Evolutionary conservation across 768 basidiomycete genomes (phyloP), one percentile per base, ranked within the genome.

Genomic region (Cystofilobasidium ferigula): DNA sequence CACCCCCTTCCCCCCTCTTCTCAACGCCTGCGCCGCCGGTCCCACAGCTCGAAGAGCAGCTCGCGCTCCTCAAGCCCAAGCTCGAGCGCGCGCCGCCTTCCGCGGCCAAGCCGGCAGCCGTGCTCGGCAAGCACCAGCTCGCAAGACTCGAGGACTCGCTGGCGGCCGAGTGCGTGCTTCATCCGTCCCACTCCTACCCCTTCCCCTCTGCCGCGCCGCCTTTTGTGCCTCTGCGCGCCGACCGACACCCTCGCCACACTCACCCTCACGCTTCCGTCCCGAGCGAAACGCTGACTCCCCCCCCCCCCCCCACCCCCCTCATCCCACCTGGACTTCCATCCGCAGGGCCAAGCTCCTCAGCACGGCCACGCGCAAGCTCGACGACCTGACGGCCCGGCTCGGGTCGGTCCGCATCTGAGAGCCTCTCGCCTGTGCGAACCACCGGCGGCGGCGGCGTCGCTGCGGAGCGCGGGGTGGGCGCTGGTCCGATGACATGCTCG

Each of bases 341-440:
- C 20, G 13, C 47, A 66, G 64, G 43, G 59, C 64, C 34, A 66
- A 66, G 51, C 58, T 66, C 38, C 59, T 66, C 36, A 34, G 57
- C 35, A 28, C 58, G 18, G 64, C 59, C 12, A 66, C 64, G 3
- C 38, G 36, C 14, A 66, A 66, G 35, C 64, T 64, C 30, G 63
- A 64, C 51, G 51, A 54, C 24, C 63, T 64, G 28, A 43, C 63
- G 0, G 24, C 34, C n/a, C 51, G 51, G 18, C 30, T 54, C 6
- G 26, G 28, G 28, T 5, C 12, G 28, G 51, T 54, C 51, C 1
- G 30, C 16, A 12, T 54, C 51, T 54, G 28, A 54, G 30, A 56
- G 18, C 54, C 34, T n/a, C n/a, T n/a, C n/a, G n/a, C n/a, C n/a
- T n/a, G n/a, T n/a, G n/a, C n/a, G n/a, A n/a, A n/a, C n/a, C n/a